Base-by-base conservation (phyloP, 306 rosid species). In the Abrus pulchellus region DNA sequence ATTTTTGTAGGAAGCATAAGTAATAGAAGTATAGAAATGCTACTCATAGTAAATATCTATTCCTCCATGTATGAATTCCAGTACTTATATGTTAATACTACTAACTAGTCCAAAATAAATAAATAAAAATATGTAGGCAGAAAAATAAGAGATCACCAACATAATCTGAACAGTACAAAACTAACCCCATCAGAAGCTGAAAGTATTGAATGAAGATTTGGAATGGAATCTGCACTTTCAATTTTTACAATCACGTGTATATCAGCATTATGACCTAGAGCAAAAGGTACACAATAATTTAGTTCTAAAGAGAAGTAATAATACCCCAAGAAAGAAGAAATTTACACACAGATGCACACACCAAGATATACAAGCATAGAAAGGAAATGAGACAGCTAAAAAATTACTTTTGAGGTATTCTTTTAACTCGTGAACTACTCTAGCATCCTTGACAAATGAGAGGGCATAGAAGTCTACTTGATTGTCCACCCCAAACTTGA, bases 211-310 rank as follows among this genome's bases (percentile, higher is more conserved):
- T 88, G 99, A 72, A 95, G 98, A 86, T 95, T 95, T 49, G 91
- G 91, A 47, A 95, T 95, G 52, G 98, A 95, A 86, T 95, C 98
- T 1, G 99, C 99, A 84, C 99, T 93, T 87, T 95, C 99, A 87
- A 95, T 95, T 88, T 95, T 95, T 29, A 93, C 98, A 82, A 88
- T 89, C 83, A 93, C 97, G 7, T 88, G 91, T 78, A 95, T 91
- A 87, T 90, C 94, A 41, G 94, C 98, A 88, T 85, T 89, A 44
- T 87, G 80, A 85, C 90, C 99, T 95, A 55, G 32, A 79, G 43
- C 78, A 84, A 67, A 63, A 64, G 45, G 74, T 72, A 77, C 11
- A 77, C 27, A 77, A 72, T 6, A 76, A 49, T 75, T 79, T 34
- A 77, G 78, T 77, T 64, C 65, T 32, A 67, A 79, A 68, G 29